phyloP scores from a whole-genome alignment of 1,284 basidiomycete species.

The Ganoderma lingzhi region DNA sequence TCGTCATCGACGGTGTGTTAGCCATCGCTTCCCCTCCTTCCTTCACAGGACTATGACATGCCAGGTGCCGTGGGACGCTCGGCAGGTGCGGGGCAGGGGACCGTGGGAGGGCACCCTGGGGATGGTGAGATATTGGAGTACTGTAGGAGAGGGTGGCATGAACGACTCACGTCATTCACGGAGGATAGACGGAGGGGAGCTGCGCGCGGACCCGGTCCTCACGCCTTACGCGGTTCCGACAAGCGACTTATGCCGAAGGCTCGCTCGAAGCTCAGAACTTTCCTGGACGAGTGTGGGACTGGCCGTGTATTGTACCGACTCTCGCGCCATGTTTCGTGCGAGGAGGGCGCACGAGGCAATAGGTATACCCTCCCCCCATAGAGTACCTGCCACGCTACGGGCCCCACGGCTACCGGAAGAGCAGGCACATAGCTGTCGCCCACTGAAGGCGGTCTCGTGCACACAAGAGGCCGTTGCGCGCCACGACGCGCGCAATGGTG shows the following conservation, averaged over 20 bases:
- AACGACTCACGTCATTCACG: constrained; percentile 8
- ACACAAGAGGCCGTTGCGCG: neutral
- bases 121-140: neutral
- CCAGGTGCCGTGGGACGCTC: constrained; percentile 17
- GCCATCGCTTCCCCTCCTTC: constrained; percentile 1
- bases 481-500: neutral
- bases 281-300: neutral
- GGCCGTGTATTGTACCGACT: neutral
- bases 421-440: neutral
- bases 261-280: neutral
- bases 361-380: constrained; percentile 29
- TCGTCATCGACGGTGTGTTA: constrained; percentile 30
- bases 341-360: constrained; percentile 26
- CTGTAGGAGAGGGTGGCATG: neutral
- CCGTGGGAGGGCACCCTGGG: neutral
- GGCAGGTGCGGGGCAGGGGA: constrained; percentile 7
- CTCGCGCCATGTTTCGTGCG: constrained; percentile 21
- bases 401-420: neutral
- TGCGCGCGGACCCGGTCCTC: neutral
- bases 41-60: constrained; percentile 15
- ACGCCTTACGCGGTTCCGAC: neutral
- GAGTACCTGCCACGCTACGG: constrained; percentile 17
- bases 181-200: constrained; percentile 13
- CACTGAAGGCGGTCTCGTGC: neutral
- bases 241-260: neutral